Conservation (phyloP, 2,329 filamentous ascomycete genomes). For the Aureobasidium sp. region DNA sequence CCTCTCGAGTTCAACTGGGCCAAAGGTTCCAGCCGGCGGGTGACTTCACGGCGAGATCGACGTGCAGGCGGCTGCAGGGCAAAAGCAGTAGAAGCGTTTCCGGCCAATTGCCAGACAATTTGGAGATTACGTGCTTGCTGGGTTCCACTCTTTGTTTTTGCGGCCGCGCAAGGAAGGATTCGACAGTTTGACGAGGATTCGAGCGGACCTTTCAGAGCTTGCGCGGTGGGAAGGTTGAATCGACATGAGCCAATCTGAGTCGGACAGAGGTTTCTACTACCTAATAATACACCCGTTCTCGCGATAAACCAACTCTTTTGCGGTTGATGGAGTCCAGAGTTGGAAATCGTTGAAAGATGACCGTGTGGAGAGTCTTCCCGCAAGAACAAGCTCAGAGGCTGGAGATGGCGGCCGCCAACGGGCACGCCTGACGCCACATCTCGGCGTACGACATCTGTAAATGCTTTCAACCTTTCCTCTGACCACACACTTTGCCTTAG, state of each 20-base stretch:
- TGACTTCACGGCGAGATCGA: not conserved
- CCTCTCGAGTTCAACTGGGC: not conserved
- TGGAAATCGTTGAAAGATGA: not conserved
- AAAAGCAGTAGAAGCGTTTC: not conserved
- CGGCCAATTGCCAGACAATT: not conserved
- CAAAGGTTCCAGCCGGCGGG: not conserved
- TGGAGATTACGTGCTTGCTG: constrained; percentile 6
- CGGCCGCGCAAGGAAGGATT: not conserved
- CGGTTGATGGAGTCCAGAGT: not conserved
- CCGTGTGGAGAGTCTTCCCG: not conserved
- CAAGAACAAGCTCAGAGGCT: not conserved
- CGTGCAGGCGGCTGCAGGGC: not conserved
- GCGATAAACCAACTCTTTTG: not conserved
- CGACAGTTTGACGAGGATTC: not conserved
- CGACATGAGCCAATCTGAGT: not conserved
- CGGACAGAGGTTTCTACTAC: not conserved
- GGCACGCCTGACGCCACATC: not conserved
- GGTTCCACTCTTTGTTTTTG: constrained; percentile 7
- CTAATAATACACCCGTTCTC: not conserved
- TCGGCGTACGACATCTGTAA: not conserved
- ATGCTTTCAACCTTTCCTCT: not conserved
- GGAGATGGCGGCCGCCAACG: not conserved
- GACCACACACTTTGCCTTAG: constrained; percentile 4
- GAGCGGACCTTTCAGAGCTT: not conserved
- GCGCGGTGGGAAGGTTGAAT: not conserved